Evolutionary conservation across 2,329 filamentous ascomycete genomes (phyloP).

Genomic region (Alternaria arbusti): DNA sequence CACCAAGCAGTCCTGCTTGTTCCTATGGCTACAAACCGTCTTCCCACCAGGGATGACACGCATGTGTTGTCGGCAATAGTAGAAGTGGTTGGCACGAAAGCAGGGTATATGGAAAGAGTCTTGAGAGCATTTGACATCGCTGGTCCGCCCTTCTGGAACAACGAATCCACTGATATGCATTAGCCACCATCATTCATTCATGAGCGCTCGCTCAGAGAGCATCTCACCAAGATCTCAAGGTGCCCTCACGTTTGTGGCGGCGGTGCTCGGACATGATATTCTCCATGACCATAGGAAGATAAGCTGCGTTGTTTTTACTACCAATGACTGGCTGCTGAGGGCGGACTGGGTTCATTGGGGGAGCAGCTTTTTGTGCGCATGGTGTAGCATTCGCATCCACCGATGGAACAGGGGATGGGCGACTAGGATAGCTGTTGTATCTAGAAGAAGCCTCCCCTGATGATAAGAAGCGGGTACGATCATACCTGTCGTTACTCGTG

Average conservation of each 20-base stretch:
- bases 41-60: background rate
- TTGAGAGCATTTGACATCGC: background rate
- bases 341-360: background rate
- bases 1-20: background rate
- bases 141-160: background rate
- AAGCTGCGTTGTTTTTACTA: constrained; percentile 3
- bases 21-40: background rate
- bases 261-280: background rate
- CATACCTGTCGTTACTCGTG: background rate
- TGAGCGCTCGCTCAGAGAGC: background rate
- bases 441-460: background rate
- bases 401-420: background rate
- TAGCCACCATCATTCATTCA: background rate
- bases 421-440: background rate
- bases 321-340: background rate
- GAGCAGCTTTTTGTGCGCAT: background rate
- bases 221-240: constrained; percentile 2
- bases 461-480: background rate
- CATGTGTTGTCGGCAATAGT: constrained; percentile 9
- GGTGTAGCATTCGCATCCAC: background rate
- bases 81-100: constrained; percentile 8
- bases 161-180: background rate
- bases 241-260: background rate
- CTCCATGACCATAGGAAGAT: constrained; percentile 13
- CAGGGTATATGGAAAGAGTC: constrained; percentile 1